These are phyloP conservation scores for Grigorovia yakushimaensis DNA, from an alignment of 805 yeast species.

Conservation along the genomic window DNA sequence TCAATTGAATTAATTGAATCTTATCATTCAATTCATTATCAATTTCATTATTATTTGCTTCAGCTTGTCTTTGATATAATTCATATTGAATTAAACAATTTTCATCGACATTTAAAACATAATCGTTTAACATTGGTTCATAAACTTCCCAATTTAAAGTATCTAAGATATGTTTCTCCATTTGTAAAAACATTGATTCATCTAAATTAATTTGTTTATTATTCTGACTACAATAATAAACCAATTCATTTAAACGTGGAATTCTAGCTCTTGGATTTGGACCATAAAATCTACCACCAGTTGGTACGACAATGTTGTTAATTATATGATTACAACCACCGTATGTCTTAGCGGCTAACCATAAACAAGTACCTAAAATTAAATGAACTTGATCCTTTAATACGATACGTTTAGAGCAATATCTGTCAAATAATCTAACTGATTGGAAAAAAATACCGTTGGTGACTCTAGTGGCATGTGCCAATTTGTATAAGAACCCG, in stretches of 20 bases:
- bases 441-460: slow-evolving; percentile 60
- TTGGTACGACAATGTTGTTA: slow-evolving; percentile 37
- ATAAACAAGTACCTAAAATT: slow-evolving; percentile 82
- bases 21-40: slow-evolving; percentile 25
- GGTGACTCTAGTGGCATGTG: slow-evolving; percentile 49
- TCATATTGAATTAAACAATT: slow-evolving; percentile 35
- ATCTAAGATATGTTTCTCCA: slow-evolving; percentile 66
- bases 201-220: slow-evolving; percentile 38
- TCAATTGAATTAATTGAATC: slow-evolving; percentile 36
- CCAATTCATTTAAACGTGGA: slow-evolving; percentile 64
- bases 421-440: slow-evolving; percentile 75
- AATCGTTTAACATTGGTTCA: slow-evolving; percentile 50
- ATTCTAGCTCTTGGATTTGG: slow-evolving; percentile 68
- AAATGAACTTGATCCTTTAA: slow-evolving; percentile 80
- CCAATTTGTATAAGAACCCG: slow-evolving; percentile 68
- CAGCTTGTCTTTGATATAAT: slow-evolving; percentile 25
- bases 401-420: slow-evolving; percentile 80
- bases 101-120: slow-evolving; percentile 35
- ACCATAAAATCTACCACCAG: slow-evolving; percentile 54
- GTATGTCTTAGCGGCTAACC: slow-evolving; percentile 84
- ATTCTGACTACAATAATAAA: slow-evolving; percentile 50
- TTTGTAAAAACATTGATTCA: slow-evolving; percentile 54
- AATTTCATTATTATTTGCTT: slow-evolving; percentile 19
- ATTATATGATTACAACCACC: slow-evolving; percentile 66
- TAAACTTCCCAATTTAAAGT: slow-evolving; percentile 66